A percentile compares a stretch with the other conserved stretches of the same genome.
phyloP scores from a whole-genome alignment of 192 early-diverging fungal species.

The Backusella circina region DNA sequence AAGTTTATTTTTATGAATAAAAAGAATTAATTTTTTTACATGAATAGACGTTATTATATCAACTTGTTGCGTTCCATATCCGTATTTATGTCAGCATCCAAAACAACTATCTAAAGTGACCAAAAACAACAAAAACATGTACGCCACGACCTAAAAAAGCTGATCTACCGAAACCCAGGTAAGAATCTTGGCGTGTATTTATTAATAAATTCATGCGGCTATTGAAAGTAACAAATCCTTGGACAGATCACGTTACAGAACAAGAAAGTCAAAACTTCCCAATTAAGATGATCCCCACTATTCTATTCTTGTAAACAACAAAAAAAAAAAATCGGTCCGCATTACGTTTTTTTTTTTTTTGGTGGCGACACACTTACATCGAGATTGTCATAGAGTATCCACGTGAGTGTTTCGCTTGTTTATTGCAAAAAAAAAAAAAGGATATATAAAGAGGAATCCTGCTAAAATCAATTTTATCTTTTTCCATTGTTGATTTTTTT shows the following conservation, averaged over 20 bases:
- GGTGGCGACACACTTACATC: background rate
- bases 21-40: too few species aligned
- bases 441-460: background rate
- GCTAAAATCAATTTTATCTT: background rate
- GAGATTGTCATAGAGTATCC: background rate
- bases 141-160: background rate
- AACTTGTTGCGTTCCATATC: too few species aligned
- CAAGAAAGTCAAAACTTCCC: background rate
- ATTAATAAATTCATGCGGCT: conserved; percentile 1
- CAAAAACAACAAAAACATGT: background rate
- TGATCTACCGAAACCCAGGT: background rate
- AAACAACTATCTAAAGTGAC: background rate
- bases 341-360: too few species aligned
- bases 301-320: background rate
- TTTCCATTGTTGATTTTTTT: background rate
- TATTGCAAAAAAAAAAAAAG: background rate
- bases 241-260: background rate
- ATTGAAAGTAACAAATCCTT: background rate
- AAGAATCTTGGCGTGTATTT: background rate
- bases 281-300: background rate
- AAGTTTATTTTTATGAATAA: too few species aligned
- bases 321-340: background rate
- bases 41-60: too few species aligned
- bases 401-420: conserved; percentile 1
- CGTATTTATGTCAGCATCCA: background rate